These are phyloP conservation scores for Sclerotinia sclerotiorum DNA, from an alignment of 2,329 filamentous ascomycete genomes.

Conservation along the genomic window DNA sequence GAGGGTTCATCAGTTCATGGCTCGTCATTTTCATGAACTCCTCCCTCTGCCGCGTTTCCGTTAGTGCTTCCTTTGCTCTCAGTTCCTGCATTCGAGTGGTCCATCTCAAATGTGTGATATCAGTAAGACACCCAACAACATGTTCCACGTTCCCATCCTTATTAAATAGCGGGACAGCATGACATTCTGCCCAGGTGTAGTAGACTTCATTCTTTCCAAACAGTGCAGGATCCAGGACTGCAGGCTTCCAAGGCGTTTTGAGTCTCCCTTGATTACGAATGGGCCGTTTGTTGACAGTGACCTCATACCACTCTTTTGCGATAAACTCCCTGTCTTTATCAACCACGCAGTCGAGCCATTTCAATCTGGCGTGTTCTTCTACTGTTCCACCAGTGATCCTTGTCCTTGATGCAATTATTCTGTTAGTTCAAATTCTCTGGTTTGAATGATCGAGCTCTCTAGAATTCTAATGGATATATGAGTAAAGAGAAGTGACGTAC, in stretches of 20 bases:
- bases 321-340: slow-evolving; percentile 1
- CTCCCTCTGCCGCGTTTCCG: slow-evolving; percentile 67
- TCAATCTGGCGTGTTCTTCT: background rate
- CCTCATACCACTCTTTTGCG: background rate
- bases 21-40: slow-evolving; percentile 75
- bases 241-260: slow-evolving; percentile 6
- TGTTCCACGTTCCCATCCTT: slow-evolving; percentile 29
- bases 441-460: background rate
- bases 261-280: slow-evolving; percentile 2
- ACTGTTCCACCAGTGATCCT: slow-evolving; percentile 4
- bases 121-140: slow-evolving; percentile 31
- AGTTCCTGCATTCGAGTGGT: slow-evolving; percentile 24
- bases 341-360: slow-evolving; percentile 3
- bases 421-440: background rate
- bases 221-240: background rate
- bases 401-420: background rate
- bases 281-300: background rate
- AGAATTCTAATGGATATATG: background rate
- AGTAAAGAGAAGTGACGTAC: background rate
- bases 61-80: slow-evolving; percentile 52
- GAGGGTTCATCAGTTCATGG: slow-evolving; percentile 14
- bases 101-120: slow-evolving; percentile 21
- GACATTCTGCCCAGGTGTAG: background rate
- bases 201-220: slow-evolving; percentile 7
- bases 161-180: background rate